phyloP scores from a whole-genome alignment of 805 yeast species.

The Maudiozyma pseudohumilis region DNA sequence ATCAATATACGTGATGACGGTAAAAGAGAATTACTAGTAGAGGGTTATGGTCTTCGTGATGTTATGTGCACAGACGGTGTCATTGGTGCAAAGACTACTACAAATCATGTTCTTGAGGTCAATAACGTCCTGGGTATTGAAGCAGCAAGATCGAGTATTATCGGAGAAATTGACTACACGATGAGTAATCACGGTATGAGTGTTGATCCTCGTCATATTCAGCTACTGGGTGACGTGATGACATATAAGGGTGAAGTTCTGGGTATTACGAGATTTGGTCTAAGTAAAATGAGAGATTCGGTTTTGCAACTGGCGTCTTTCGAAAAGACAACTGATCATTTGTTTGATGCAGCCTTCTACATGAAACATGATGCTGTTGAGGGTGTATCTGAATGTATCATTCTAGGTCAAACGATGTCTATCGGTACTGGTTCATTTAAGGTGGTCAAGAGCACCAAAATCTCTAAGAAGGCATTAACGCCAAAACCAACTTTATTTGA shows the following conservation, averaged over 20 bases:
- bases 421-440: slow-evolving; percentile 97
- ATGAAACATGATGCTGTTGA: slow-evolving; percentile 94
- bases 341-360: slow-evolving; percentile 95
- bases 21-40: slow-evolving; percentile 85
- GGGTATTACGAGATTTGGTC: slow-evolving; percentile 96
- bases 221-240: slow-evolving; percentile 95
- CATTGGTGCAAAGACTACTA: slow-evolving; percentile 72
- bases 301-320: slow-evolving; percentile 94
- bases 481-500: slow-evolving; percentile 41
- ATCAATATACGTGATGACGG: slow-evolving; percentile 84
- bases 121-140: slow-evolving; percentile 88
- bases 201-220: slow-evolving; percentile 98
- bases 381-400: slow-evolving; percentile 97
- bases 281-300: slow-evolving; percentile 97
- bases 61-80: slow-evolving; percentile 98
- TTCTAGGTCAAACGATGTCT: slow-evolving; percentile 94
- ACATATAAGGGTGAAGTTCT: slow-evolving; percentile 96
- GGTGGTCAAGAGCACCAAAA: slow-evolving; percentile 51
- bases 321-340: slow-evolving; percentile 96
- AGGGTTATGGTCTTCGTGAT: slow-evolving; percentile 92
- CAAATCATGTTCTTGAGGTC: slow-evolving; percentile 90
- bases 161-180: slow-evolving; percentile 90
- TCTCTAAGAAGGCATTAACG: slow-evolving; percentile 34
- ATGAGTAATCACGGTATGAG: slow-evolving; percentile 99
- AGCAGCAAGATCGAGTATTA: slow-evolving; percentile 90